Evolutionary conservation across 2,329 filamentous ascomycete genomes (phyloP), one percentile per base, ranked within the genome.

Genomic region (Fonsecaea multimorphosa): DNA sequence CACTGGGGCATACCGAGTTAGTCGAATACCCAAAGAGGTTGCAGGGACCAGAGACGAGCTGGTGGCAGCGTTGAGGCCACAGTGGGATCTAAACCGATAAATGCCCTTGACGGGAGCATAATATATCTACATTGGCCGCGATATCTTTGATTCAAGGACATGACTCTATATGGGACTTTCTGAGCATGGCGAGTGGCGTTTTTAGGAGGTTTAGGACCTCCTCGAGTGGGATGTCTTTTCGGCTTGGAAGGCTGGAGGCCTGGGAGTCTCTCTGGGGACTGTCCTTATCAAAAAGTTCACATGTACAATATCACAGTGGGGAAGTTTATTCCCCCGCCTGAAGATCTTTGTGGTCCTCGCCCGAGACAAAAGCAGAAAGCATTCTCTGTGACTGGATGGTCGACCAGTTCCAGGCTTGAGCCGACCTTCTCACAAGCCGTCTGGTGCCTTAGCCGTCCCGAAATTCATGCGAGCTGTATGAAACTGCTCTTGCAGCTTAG

Each of bases 1-100:
- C 70, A 86, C 82, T 64, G 93, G 93, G 70, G 93, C 92, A 53
- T 94, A 96, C 74, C 91, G 93, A 68, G 87, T 97, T 70, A 95
- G 91, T 75, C 88, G 91, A 57, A 85, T 97, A 67, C 93, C 93
- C 0, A 89, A 87, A 64, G 92, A 93, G 71, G 86, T 89, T 51
- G 91, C 96, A 64, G 93, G 93, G 70, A 93, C 91, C 2, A 85
- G 84, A 73, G 86, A 90, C 36, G 87, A 92, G 63, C 78, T 94
- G 76, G 78, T 81, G 64, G 78, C 78, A n/a, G 81, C 87, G 70
- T 78, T 89, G 75, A 79, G 79, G 72, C 87, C 87, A 38, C 80
- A 79, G 64, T 85, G 85, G 84, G 80, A 84, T 74, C 78, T 87
- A 78, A 73, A 72, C 56, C 65, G 67, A 66, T 62, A 36, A 51